Evolutionary conservation across 78 protist genomes (phyloP), one percentile per base, ranked within the genome.

Genomic region (Pigoraptor vietnamica): DNA sequence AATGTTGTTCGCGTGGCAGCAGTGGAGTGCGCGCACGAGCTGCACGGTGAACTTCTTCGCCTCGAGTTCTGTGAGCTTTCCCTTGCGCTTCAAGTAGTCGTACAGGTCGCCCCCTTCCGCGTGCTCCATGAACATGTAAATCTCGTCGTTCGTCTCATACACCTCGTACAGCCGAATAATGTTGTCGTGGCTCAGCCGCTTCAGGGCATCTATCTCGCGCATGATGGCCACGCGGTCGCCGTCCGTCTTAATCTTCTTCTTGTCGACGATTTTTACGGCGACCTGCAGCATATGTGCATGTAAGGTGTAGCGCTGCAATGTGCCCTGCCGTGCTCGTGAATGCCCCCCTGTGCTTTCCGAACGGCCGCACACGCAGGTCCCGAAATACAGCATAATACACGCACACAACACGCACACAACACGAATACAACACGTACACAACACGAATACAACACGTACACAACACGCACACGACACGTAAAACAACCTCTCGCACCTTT

Each of bases 91-190:
- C 93, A 97, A 96, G 89, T 95, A 96, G 56, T 97, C 98, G 92
- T 95, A 91, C 34, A 96, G 93, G 90, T 96, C 98, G 0, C 98
- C 98, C 0, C 95, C 96, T 0, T 93, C 88, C 55, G 97, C 98
- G 82, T 96, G 94, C 92, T 91, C 92, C 92, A 91, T 91, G 25
- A 91, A 29, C 87, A 91, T 81, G 92, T 91, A 91, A 10, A 37
- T 33, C 89, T 91, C 79, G 25, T 91, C 92, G 32, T 21, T 24
- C 25, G 87, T 55, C 67, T 91, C 92, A 24, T 86, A 91, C 9
- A 91, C 89, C 35, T 91, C 92, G 40, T 91, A 91, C 9, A 91
- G 25, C 89, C 79, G 92, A 21, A n/a, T 48, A n/a, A 91, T 91
- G 39, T 91, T 81, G 0, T 82, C 86, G 35, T 91, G 92, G 10